Conservation (phyloP, 345 rosid species). For the Salix exigua region DNA sequence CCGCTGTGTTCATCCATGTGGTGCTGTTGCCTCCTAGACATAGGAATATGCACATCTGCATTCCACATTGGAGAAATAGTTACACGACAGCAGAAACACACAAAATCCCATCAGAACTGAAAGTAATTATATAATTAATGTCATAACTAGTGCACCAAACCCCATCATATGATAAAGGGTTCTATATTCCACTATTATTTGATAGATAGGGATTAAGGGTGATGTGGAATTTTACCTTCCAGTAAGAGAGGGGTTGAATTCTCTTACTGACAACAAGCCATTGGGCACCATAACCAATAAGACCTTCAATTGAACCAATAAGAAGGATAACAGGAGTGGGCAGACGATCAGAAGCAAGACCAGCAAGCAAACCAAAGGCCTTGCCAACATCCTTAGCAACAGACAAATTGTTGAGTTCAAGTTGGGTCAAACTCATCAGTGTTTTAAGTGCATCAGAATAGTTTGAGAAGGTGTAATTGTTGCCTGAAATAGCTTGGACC, state of each 20-base stretch:
- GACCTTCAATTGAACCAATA: slow-evolving; percentile 78
- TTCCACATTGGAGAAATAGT: slow-evolving; percentile 9
- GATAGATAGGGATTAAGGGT: background rate
- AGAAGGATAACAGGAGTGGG: slow-evolving; percentile 65
- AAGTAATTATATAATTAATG: too few relatives aligned
- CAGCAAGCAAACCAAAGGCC: slow-evolving; percentile 91
- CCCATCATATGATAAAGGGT: background rate
- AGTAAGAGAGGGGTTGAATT: slow-evolving; percentile 64
- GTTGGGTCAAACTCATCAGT: slow-evolving; percentile 80
- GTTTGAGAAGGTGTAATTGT: slow-evolving; percentile 89
- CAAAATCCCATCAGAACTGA: too few relatives aligned
- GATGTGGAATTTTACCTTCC: slow-evolving; percentile 56
- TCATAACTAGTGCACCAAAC: background rate
- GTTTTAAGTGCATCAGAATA: slow-evolving; percentile 82
- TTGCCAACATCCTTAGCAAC: slow-evolving; percentile 93
- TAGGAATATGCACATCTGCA: slow-evolving; percentile 66
- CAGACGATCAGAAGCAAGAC: slow-evolving; percentile 76
- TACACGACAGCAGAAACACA: background rate
- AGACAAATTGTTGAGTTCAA: slow-evolving; percentile 71
- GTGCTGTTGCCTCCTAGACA: slow-evolving; percentile 96
- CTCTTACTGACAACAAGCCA: slow-evolving; percentile 81
- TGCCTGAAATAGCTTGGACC: slow-evolving; percentile 90
- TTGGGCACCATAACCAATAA: slow-evolving; percentile 89
- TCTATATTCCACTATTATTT: too few relatives aligned
- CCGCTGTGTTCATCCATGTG: slow-evolving; percentile 99